phyloP scores from a whole-genome alignment of 257 asterid genomes.

The Rubia yunnanensis region DNA sequence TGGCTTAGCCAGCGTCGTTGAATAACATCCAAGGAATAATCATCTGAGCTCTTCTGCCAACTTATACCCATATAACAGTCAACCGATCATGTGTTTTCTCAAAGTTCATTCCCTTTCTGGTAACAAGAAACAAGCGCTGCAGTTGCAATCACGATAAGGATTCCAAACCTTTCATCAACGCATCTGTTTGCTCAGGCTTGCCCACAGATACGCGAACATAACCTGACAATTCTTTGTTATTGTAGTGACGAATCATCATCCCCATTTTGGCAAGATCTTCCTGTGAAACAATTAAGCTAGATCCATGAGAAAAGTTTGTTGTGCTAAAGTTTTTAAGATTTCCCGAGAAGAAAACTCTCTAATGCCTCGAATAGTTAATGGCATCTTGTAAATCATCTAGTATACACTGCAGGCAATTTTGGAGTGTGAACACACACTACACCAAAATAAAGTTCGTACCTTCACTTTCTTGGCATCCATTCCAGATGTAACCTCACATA shows the following conservation, averaged over 20 bases:
- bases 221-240: constrained; percentile 70
- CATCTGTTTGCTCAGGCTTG: constrained; percentile 86
- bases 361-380: no score
- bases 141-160: constrained; percentile 26
- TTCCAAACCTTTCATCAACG: constrained; percentile 55
- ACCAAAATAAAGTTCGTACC: constrained; percentile 32
- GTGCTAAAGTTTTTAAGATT: not conserved
- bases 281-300: constrained; percentile 26
- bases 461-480: constrained; percentile 93
- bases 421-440: not conserved
- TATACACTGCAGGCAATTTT: not conserved
- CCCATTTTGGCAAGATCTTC: constrained; percentile 87
- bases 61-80: not conserved
- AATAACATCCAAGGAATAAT: not conserved
- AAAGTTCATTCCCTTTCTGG: not conserved
- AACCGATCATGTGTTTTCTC: not conserved
- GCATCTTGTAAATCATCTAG: not conserved
- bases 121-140: not conserved
- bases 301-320: not conserved
- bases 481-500: constrained; percentile 79
- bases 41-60: not conserved
- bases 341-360: not conserved
- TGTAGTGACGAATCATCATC: constrained; percentile 93
- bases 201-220: constrained; percentile 93
- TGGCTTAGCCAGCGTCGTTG: not conserved